Conservation (phyloP, 2,329 filamentous ascomycete genomes). For the Paecilomyces sp. region DNA sequence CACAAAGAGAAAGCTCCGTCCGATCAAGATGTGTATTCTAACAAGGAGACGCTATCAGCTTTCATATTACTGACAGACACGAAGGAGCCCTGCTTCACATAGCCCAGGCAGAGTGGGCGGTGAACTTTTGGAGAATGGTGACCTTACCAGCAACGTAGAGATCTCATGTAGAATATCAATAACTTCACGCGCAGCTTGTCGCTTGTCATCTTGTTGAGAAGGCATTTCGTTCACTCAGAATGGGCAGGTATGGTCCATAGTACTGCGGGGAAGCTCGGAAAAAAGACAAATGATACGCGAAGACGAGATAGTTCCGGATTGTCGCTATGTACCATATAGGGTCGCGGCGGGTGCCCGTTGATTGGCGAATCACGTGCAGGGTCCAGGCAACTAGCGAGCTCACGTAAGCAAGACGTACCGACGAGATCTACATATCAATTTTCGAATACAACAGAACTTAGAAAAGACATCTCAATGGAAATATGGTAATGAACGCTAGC, state of each 20-base stretch:
- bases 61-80: neutral
- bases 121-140: neutral
- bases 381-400: too few relatives aligned
- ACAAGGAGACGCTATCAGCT: neutral
- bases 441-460: too few relatives aligned
- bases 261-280: neutral
- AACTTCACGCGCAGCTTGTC: constrained; percentile 43
- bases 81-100: neutral
- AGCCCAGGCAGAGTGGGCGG: neutral
- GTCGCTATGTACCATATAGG: too few relatives aligned
- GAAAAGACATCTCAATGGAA: too few relatives aligned
- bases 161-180: constrained; percentile 47
- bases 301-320: neutral
- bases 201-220: constrained; percentile 38
- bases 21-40: constrained; percentile 93
- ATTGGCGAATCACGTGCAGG: too few relatives aligned
- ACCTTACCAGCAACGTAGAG: constrained; percentile 37
- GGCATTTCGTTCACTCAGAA: constrained; percentile 20
- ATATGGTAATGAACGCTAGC: too few relatives aligned
- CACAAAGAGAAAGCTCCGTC: constrained; percentile 85
- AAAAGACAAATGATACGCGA: neutral
- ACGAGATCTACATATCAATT: too few relatives aligned
- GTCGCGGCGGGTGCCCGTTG: too few relatives aligned
- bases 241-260: neutral
- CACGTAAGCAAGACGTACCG: too few relatives aligned